Base-by-base conservation (phyloP, 2,329 filamentous ascomycete species). In the Claviceps sp. region DNA sequence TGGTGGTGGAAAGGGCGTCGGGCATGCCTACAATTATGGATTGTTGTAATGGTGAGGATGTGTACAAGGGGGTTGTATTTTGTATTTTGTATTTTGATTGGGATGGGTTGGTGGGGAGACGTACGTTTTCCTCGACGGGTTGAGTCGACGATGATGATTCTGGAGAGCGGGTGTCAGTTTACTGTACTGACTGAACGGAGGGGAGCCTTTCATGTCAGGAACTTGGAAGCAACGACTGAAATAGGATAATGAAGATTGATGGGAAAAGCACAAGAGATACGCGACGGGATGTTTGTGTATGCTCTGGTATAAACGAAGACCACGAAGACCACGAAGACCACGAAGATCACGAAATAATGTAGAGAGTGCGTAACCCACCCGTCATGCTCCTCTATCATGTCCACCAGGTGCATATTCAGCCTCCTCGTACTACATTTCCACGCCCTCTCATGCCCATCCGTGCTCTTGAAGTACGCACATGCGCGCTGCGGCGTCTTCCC, bases 381-480 rank as follows among this genome's bases (percentile, higher is more conserved):
- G 60, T 86, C 80, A 66, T 79, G 63, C 52, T 71, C 61, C 54
- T 77, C 80, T 51, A 91, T 75, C 42, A 90, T 61, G 37, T 82
- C 75, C 48, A 96, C 66, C 16, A 97, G 64, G 57, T 95, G 86
- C 60, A 95, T 64, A 64, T 98, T 98, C 61, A 97, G 68, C 57
- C 93, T 76, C 56, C 93, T 73, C 22, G 84, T 78, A 67, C 87
- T 95, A 63, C 97, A 95, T 55, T 83, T 79, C 93, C 93, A 98
- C 62, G 94, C 83, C 8, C 87, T 83, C 50, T 83, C 82, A 66
- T 98, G 93, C 1, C 93, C 93, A 69, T 98, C 93, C 2, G 93
- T 98, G 68, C 88, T 95, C 74, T 98, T 98, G 70, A 97, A 98
- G 68, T 97, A 98, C 36, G 85, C 87, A 57, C 86, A 89, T 36